Evolutionary conservation across 2,329 filamentous ascomycete species (phyloP).

Genomic region (Xylaria sp.): DNA sequence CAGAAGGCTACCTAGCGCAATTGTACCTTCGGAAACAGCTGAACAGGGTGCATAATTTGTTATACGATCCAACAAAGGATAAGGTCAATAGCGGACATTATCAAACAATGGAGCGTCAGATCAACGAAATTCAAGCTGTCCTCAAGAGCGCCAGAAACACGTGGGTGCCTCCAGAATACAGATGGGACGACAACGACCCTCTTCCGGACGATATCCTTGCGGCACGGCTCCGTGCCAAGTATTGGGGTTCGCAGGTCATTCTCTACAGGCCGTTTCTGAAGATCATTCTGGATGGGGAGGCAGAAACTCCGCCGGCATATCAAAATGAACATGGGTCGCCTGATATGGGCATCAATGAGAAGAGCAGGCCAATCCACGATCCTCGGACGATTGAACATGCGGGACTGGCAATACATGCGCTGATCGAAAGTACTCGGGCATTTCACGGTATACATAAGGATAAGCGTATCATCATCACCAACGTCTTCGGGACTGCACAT

Average conservation of each 20-base stretch:
- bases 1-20: conserved; percentile 71
- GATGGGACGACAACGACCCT: conserved; percentile 73
- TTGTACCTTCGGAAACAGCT: conserved; percentile 72
- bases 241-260: conserved; percentile 91
- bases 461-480: conserved; percentile 85
- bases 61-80: conserved; percentile 59
- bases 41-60: conserved; percentile 70
- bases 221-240: conserved; percentile 90
- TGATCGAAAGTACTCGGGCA: conserved; percentile 85
- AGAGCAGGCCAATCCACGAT: conserved; percentile 45
- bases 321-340: conserved; percentile 33
- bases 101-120: conserved; percentile 52
- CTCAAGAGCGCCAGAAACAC: conserved; percentile 56
- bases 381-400: conserved; percentile 65
- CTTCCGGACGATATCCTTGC: conserved; percentile 81
- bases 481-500: conserved; percentile 94
- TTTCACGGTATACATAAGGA: conserved; percentile 73
- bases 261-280: conserved; percentile 82
- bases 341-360: conserved; percentile 36
- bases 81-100: conserved; percentile 38
- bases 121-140: conserved; percentile 60
- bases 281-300: conserved; percentile 61
- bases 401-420: conserved; percentile 73
- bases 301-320: conserved; percentile 42
- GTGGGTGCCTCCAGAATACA: conserved; percentile 63